Evolutionary conservation across 495 filamentous ascomycete genomes (phyloP).

Genomic region (Neurospora sp.): DNA sequence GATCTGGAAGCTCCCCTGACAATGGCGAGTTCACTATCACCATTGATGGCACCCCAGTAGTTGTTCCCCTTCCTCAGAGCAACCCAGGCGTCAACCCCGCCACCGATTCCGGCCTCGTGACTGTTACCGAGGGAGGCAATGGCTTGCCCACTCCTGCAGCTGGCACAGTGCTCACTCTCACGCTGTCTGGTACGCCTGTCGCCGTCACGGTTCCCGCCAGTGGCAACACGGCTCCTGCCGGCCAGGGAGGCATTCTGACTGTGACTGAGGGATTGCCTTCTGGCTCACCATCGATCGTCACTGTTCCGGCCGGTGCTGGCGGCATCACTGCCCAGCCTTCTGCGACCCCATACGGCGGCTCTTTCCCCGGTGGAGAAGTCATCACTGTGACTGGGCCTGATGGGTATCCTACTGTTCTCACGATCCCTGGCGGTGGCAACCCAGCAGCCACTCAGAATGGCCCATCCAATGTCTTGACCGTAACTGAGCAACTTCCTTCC

Average conservation of each 20-base stretch:
- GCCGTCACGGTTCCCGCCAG: not conserved
- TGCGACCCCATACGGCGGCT: not conserved
- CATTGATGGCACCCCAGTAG: not conserved
- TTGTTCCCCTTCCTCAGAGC: not conserved
- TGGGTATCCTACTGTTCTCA: conserved; percentile 6
- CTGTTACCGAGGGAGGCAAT: not conserved
- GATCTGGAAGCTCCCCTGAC: not conserved
- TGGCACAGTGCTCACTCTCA: not conserved
- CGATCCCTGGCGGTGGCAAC: not conserved
- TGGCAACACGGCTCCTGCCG: not conserved
- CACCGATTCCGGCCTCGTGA: not conserved
- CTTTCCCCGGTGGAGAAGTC: not conserved
- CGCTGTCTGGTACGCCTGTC: not conserved
- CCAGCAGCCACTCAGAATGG: not conserved
- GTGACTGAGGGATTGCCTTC: not conserved
- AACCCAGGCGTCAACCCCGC: not conserved
- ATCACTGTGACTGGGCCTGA: conserved; percentile 1
- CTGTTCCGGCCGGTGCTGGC: not conserved
- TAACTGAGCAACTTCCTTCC: not conserved
- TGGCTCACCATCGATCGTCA: not conserved
- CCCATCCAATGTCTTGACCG: not conserved
- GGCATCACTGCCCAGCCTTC: not conserved
- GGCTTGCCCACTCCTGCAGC: not conserved
- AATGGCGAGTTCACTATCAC: not conserved
- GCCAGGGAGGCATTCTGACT: not conserved